Conservation (phyloP, 805 yeast species). For the Saccharomyces mikatae region DNA sequence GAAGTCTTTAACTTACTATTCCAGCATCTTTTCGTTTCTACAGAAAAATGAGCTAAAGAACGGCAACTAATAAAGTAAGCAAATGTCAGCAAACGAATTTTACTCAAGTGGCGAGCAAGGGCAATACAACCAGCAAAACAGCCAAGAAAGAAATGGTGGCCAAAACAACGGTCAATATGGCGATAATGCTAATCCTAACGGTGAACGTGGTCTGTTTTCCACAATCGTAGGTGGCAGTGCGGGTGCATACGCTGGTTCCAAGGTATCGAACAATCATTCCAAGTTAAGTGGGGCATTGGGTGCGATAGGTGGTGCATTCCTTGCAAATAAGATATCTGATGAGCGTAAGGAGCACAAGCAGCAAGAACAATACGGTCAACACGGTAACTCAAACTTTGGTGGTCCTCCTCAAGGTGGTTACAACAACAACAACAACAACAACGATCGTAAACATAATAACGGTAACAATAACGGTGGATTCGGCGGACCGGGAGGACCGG, state of each 20-base stretch:
- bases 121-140: constrained; percentile 24
- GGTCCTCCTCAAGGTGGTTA: constrained; percentile 1
- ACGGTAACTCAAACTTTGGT: constrained; percentile 9
- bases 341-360: constrained; percentile 25
- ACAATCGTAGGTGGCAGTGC: constrained; percentile 38
- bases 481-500: constrained; percentile 13
- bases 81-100: constrained; percentile 52
- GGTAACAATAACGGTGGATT: constrained; percentile 1
- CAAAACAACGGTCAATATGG: background rate
- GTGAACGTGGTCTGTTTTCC: constrained; percentile 29
- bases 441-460: constrained; percentile 5
- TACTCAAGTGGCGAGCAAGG: constrained; percentile 40
- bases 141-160: background rate
- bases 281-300: constrained; percentile 42
- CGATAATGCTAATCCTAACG: constrained; percentile 2
- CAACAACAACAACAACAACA: background rate
- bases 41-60: no score
- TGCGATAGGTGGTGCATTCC: constrained; percentile 47
- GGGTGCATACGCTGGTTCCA: constrained; percentile 46
- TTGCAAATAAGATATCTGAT: constrained; percentile 44
- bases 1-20: background rate
- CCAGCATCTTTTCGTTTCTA: no score
- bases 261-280: constrained; percentile 24
- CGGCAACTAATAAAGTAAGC: background rate
- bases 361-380: constrained; percentile 3